phyloP scores from a whole-genome alignment of 345 rosid species.

The Camelina sativa region DNA sequence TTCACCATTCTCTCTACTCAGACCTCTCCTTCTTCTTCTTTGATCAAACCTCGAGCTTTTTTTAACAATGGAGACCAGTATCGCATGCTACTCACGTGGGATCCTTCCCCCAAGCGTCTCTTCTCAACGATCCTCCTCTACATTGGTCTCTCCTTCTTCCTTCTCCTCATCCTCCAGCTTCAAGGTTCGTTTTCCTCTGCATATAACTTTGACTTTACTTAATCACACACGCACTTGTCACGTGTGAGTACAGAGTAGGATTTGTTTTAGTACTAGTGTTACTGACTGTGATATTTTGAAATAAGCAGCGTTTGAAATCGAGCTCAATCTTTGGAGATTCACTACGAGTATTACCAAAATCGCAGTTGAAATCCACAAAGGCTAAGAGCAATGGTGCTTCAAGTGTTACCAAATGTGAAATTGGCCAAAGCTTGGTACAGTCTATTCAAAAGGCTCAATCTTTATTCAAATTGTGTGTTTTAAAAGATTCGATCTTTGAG shows the following conservation, averaged over 20 bases:
- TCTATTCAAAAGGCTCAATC: background rate
- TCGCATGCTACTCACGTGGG: conserved; percentile 71
- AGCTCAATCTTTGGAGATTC: conserved; percentile 81
- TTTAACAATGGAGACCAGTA: conserved; percentile 65
- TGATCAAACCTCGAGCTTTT: conserved; percentile 15
- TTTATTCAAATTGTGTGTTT: background rate
- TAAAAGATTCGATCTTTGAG: conserved; percentile 15
- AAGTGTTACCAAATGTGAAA: conserved; percentile 72
- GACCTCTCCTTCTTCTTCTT: conserved; percentile 27
- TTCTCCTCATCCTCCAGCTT: conserved; percentile 62
- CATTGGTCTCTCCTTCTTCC: conserved; percentile 60
- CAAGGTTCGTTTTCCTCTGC: conserved; percentile 55
- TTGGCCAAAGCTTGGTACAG: conserved; percentile 88
- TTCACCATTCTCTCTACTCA: conserved; percentile 17
- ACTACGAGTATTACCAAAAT: conserved; percentile 57
- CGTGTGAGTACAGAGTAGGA: conserved; percentile 8
- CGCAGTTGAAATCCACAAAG: conserved; percentile 57
- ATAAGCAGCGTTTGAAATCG: conserved; percentile 49
- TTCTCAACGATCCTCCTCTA: conserved; percentile 73
- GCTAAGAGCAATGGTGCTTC: conserved; percentile 61
- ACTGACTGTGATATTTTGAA: background rate
- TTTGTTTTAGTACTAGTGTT: background rate
- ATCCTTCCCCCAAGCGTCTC: conserved; percentile 65
- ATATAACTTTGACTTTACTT: background rate
- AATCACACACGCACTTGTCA: background rate